Evolutionary conservation across 176 grass and related monocot genomes (phyloP).

Genomic region (Thinopyrum elongatum): DNA sequence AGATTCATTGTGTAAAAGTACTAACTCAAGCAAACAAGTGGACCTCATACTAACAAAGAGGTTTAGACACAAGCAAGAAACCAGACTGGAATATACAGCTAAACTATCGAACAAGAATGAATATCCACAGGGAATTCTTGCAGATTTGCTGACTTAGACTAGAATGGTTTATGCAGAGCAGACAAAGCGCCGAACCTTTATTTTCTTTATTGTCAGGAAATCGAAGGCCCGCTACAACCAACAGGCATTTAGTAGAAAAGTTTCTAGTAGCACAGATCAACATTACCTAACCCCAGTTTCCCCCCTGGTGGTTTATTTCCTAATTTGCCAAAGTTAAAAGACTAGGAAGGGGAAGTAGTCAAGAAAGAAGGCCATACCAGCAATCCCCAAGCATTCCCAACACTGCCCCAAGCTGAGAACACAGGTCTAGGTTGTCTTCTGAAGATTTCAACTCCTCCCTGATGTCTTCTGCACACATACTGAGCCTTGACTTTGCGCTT

Average conservation of each 20-base stretch:
- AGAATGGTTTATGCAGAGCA: neutral
- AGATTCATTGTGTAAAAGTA: neutral
- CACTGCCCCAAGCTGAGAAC: constrained; percentile 89
- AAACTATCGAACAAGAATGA: neutral
- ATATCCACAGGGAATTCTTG: neutral
- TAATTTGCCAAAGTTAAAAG: neutral
- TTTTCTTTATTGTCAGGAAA: neutral
- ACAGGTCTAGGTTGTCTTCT: constrained; percentile 61
- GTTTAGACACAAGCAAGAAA: neutral
- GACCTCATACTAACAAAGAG: neutral
- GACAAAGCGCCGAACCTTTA: neutral
- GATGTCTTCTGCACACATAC: constrained; percentile 84
- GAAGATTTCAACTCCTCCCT: constrained; percentile 73
- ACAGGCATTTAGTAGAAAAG: neutral
- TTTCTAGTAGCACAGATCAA: neutral
- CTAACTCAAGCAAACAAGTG: neutral
- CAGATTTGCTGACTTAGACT: neutral
- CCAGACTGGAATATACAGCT: neutral
- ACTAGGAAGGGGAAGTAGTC: neutral
- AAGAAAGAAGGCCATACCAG: constrained; percentile 52
- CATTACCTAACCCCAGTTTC: neutral
- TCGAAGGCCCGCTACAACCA: neutral
- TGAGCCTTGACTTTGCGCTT: constrained; percentile 88
- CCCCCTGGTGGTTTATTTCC: neutral
- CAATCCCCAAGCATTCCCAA: constrained; percentile 97